Evolutionary conservation across 306 rosid genomes (phyloP).

Genomic region (Cyamopsis tetragonoloba): DNA sequence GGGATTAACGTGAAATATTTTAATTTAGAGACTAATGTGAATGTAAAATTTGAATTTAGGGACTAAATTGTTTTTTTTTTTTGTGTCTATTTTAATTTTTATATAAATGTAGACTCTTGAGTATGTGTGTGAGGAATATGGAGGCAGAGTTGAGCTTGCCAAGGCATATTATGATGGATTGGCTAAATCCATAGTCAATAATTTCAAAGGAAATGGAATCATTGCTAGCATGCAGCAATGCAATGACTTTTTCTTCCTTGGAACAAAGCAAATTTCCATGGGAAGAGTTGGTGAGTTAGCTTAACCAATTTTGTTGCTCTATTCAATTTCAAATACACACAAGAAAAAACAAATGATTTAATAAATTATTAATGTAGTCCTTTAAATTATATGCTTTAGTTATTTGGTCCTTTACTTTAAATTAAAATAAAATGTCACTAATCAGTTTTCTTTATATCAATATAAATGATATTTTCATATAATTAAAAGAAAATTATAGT

Average conservation of each 20-base stretch:
- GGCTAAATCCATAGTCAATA: slow-evolving; percentile 55
- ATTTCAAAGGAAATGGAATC: slow-evolving; percentile 73
- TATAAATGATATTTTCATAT: too few relatives aligned
- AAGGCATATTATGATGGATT: slow-evolving; percentile 67
- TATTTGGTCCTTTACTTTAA: too few relatives aligned
- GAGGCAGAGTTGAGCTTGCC: slow-evolving; percentile 86
- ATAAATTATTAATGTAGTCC: too few relatives aligned
- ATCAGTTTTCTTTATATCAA: too few relatives aligned
- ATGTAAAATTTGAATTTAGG: too few relatives aligned
- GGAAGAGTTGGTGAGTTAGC: slow-evolving; percentile 83
- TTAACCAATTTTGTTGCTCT: neutral
- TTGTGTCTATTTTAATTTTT: neutral
- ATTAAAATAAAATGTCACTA: too few relatives aligned
- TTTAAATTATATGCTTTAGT: too few relatives aligned
- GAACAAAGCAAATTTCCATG: slow-evolving; percentile 62
- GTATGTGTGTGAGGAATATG: slow-evolving; percentile 60
- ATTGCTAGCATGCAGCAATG: slow-evolving; percentile 95
- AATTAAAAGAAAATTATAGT: too few relatives aligned
- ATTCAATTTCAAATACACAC: neutral
- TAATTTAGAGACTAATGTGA: too few relatives aligned
- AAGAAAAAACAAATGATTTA: neutral
- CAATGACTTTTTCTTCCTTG: slow-evolving; percentile 89
- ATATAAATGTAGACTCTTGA: slow-evolving; percentile 50
- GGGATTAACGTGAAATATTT: too few relatives aligned
- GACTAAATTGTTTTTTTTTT: too few relatives aligned